Base-by-base conservation (phyloP, 2,329 filamentous ascomycete genomes). In the Fusarium guadeloupense region DNA sequence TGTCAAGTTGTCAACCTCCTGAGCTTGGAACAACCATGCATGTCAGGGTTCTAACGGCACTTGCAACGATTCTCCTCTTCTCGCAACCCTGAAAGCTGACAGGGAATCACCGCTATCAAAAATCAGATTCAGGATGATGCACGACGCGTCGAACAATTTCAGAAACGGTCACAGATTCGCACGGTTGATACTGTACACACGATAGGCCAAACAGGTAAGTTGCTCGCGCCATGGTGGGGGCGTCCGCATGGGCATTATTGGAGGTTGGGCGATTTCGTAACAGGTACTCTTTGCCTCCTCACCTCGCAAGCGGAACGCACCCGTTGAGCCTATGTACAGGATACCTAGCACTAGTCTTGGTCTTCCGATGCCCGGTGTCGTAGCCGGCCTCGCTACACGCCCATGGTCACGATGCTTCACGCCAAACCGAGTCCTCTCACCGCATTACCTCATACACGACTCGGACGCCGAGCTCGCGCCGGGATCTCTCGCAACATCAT, bases 401-500 rank as follows among this genome's bases (percentile, higher is more conserved):
- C 66, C 64, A 53, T 50, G 54, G 55, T 60, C 56, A 64, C 56
- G 66, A 70, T 66, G 61, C 63, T 66, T 67, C 66, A 52, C 64
- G 52, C 67, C 68, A 69, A 66, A 63, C 65, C 58, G 66, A 70
- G 54, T 66, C 45, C 54, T 53, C 60, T 70, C 68, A 70, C 68
- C 68, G 68, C 68, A 70, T 70, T 70, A 70, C 68, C 64, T 70
- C 68, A 70, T 70, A 66, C 68, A 62, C 63, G 56, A 70, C 59
- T 67, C 57, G 54, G 62, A 63, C 64, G 67, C 68, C 68, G 66
- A 70, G 57, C 62, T 69, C 66, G 63, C 62, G 62, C 68, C 68
- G 68, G 68, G 59, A 61, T 69, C 57, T 52, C 48, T 69, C 46
- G 58, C 66, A 48, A 62, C 46, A 63, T 62, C 58, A 66, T 66